Base-by-base conservation (phyloP, 2,329 filamentous ascomycete species). In the Claviceps sp. region DNA sequence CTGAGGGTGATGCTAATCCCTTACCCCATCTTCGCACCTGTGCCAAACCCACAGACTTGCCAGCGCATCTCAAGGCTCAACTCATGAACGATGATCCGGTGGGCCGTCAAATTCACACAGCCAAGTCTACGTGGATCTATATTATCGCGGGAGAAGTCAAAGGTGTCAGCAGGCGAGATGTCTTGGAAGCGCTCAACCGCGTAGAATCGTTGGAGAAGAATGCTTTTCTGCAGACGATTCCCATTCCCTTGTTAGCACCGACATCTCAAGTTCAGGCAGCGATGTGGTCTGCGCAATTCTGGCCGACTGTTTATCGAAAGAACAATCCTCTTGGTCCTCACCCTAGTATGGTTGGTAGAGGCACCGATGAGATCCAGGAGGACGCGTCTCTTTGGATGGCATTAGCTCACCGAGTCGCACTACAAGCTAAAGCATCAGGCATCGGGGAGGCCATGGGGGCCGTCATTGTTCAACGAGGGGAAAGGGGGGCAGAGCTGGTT, bases 251-350 rank as follows among this genome's bases (percentile, higher is more conserved):
- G 26, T 71, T 88, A 45, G 77, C 86, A 23, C 88, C 88, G 2
- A 88, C 83, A 5, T 90, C 85, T 3, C 78, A 83, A 58, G 74
- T 83, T 40, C 86, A 91, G 65, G 86, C 88, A 8, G 78, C 78
- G 26, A 71, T 79, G 63, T 93, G 86, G 86, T 84, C 81, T 26
- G 72, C 78, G 37, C 76, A 83, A 58, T 91, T 88, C 65, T 94
- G 88, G 88, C 88, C 88, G 13, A 85, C 83, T 1, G 80, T 90
- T 47, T 94, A 93, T 69, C 84, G 87, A 56, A 89, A 89, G 70
- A 90, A 85, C 58, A 93, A 93, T 62, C 87, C 87, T 2, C 86
- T 90, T 53, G 88, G 88, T 4, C 87, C 88, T 17, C 88, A 94
- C 62, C 87, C 87, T 55, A 80, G 82, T 61, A 78, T 86, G 62